Percentiles rank a stretch among this genome's conserved stretches.
phyloP scores from a whole-genome alignment of 106 monocot genomes.

The Dendrobium chrysotoxum region DNA sequence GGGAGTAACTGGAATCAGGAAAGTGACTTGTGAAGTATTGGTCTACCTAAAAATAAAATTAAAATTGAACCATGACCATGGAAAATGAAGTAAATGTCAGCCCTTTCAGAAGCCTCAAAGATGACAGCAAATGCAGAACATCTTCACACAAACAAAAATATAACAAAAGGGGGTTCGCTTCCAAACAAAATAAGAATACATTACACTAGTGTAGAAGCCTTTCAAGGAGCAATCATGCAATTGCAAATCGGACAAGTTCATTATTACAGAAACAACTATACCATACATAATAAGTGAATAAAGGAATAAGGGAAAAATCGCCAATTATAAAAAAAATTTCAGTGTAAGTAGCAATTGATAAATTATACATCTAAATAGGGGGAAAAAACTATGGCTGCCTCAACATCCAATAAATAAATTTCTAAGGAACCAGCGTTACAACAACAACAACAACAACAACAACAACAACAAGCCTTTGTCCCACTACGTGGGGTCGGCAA shows the following conservation, averaged over 20 bases:
- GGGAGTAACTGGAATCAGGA: not conserved
- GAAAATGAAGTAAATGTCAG: too few species aligned
- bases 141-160: too few species aligned
- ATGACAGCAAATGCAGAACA: too few species aligned
- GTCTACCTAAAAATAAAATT: not conserved
- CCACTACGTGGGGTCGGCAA: too few species aligned
- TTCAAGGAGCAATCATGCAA: not conserved
- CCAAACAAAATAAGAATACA: not conserved
- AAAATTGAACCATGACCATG: too few species aligned
- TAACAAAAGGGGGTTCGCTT: not conserved
- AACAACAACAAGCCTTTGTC: too few species aligned
- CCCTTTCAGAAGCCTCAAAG: too few species aligned
- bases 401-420: too few species aligned
- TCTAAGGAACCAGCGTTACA: too few species aligned
- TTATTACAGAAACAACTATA: not conserved
- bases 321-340: not conserved
- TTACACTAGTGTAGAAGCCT: not conserved
- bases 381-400: too few species aligned
- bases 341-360: not conserved
- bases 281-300: not conserved
- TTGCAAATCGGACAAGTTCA: not conserved
- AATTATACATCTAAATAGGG: too few species aligned
- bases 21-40: not conserved
- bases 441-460: too few species aligned
- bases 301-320: not conserved